Evolutionary conservation across 1,139 yeast species (phyloP).

Genomic region (Taphrina pruni): DNA sequence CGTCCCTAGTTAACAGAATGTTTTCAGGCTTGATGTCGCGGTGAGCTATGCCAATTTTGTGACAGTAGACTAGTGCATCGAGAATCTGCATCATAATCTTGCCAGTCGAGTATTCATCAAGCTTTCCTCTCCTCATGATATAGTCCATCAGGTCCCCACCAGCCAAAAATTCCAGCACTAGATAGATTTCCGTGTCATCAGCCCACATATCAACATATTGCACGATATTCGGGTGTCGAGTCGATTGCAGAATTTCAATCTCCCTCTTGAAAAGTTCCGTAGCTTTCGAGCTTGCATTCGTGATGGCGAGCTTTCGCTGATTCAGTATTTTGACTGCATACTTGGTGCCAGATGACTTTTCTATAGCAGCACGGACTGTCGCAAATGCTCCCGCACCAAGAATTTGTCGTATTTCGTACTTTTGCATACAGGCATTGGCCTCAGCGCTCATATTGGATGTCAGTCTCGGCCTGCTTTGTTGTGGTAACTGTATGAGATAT

Average conservation of each 20-base stretch:
- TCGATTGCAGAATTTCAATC: constrained; percentile 65
- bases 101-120: constrained; percentile 59
- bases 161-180: constrained; percentile 80
- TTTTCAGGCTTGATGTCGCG: constrained; percentile 89
- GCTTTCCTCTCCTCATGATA: constrained; percentile 70
- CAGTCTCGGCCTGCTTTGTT: constrained; percentile 18
- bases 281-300: constrained; percentile 67
- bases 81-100: constrained; percentile 79
- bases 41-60: constrained; percentile 85
- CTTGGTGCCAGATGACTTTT: constrained; percentile 79
- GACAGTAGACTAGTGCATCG: constrained; percentile 85
- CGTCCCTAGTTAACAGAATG: constrained; percentile 70
- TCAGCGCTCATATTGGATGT: constrained; percentile 41
- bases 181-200: constrained; percentile 74
- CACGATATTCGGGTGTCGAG: constrained; percentile 75
- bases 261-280: constrained; percentile 66
- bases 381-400: constrained; percentile 98
- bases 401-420: constrained; percentile 79
- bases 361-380: constrained; percentile 87
- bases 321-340: constrained; percentile 90
- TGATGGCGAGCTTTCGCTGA: constrained; percentile 67
- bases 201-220: constrained; percentile 91
- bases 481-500: constrained; percentile 60
- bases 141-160: constrained; percentile 77
- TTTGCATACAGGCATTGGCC: constrained; percentile 60